Percentiles rank a stretch among this genome's conserved stretches.
Evolutionary conservation across 2,329 filamentous ascomycete species (phyloP).

Genomic region (Neocatenulostroma microsporum): DNA sequence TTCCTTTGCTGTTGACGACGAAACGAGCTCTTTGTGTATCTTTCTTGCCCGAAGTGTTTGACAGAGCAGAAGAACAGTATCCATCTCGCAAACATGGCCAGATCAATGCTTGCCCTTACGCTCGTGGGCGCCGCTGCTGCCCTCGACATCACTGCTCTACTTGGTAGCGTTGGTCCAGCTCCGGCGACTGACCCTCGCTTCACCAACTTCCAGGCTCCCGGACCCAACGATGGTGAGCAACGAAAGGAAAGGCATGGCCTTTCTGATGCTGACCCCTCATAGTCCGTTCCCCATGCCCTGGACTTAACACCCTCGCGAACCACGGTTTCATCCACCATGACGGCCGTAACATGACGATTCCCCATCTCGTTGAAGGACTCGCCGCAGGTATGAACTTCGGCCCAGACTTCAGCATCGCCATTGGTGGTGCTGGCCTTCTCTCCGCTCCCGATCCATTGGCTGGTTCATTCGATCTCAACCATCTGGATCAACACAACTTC

Average conservation of each 20-base stretch:
- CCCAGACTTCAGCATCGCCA: constrained; percentile 21
- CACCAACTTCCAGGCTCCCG: constrained; percentile 21
- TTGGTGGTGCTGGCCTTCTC: constrained; percentile 22
- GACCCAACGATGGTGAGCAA: constrained; percentile 17
- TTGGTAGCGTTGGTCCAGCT: constrained; percentile 19
- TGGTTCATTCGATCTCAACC: constrained; percentile 20
- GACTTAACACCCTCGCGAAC: constrained; percentile 21
- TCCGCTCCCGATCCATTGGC: constrained; percentile 14
- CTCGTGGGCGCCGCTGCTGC: background rate
- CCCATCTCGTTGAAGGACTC: constrained; percentile 21
- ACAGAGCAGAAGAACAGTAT: no score
- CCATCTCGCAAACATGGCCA: no score
- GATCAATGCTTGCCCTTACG: no score
- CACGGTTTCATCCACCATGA: constrained; percentile 21
- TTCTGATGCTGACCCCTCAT: background rate
- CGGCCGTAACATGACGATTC: constrained; percentile 20
- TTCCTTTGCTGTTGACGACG: no score
- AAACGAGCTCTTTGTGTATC: no score
- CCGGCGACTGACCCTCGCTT: constrained; percentile 20
- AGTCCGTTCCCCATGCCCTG: constrained; percentile 24
- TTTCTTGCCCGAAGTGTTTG: no score
- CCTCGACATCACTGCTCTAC: constrained; percentile 10
- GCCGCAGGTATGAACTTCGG: constrained; percentile 24
- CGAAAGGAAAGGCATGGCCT: background rate
- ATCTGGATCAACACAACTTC: constrained; percentile 27